phyloP scores from a whole-genome alignment of 306 rosid species.

The Macrotyloma uniflorum region DNA sequence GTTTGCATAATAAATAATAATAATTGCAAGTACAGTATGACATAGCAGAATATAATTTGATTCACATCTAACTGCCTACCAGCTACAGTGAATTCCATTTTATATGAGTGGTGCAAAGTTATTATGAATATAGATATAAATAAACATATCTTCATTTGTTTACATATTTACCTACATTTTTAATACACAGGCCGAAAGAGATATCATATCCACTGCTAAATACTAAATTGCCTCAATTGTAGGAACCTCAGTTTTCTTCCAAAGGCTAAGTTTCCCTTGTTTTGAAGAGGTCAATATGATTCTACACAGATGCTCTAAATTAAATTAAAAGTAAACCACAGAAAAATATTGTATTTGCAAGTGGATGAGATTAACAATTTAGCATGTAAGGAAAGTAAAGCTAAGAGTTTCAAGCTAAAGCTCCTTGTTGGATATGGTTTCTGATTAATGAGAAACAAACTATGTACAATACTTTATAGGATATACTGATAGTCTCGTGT shows the following conservation, averaged over 20 bases:
- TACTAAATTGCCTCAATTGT: neutral
- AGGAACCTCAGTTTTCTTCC: neutral
- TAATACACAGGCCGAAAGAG: neutral
- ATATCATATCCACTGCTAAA: constrained; percentile 47
- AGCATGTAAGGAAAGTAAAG: neutral
- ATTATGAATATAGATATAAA: neutral
- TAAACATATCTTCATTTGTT: neutral
- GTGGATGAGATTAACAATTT: neutral
- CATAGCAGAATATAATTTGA: neutral
- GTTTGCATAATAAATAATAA: neutral
- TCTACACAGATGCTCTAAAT: neutral
- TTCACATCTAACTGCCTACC: neutral
- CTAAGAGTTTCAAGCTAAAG: neutral
- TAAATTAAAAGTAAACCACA: neutral
- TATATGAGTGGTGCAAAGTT: neutral
- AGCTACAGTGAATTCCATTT: neutral
- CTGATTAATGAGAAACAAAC: neutral
- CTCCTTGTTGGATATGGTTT: neutral
- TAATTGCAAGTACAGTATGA: neutral
- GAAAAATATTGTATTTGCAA: too few species aligned
- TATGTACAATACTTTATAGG: neutral
- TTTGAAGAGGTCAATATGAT: neutral
- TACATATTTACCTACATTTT: neutral
- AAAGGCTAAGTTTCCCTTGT: neutral
- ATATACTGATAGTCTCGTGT: neutral